phyloP scores from a whole-genome alignment of 768 basidiomycete species.

The Strobilomyces confusus region DNA sequence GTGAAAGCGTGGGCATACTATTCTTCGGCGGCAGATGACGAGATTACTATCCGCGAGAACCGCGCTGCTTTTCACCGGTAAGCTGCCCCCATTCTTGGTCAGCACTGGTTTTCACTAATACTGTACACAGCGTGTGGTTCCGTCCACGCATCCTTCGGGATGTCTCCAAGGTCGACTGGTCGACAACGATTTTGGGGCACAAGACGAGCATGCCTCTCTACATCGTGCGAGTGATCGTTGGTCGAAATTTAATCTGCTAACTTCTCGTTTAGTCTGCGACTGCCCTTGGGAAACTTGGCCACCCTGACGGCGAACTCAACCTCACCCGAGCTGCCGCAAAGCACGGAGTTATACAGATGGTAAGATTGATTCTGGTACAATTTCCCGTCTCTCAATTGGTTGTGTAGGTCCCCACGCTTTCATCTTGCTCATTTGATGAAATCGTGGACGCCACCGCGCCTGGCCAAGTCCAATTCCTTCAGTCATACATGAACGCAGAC shows the following conservation, averaged over 20 bases:
- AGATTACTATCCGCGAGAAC: slow-evolving; percentile 87
- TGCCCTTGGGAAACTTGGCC: slow-evolving; percentile 89
- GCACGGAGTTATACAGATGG: slow-evolving; percentile 74
- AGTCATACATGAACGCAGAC: slow-evolving; percentile 90
- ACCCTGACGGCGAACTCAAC: slow-evolving; percentile 92
- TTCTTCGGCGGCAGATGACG: slow-evolving; percentile 94
- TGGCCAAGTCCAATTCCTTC: slow-evolving; percentile 80
- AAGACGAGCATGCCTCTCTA: slow-evolving; percentile 74
- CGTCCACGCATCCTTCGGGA: slow-evolving; percentile 82
- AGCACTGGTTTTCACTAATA: not conserved
- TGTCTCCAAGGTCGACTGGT: slow-evolving; percentile 83
- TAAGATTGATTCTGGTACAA: slow-evolving; percentile 15
- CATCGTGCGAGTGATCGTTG: slow-evolving; percentile 46
- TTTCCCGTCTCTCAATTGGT: not conserved
- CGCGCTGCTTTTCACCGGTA: slow-evolving; percentile 89
- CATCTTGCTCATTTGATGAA: slow-evolving; percentile 95
- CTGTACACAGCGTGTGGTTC: slow-evolving; percentile 72
- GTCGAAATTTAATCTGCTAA: slow-evolving; percentile 1
- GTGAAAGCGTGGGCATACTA: slow-evolving; percentile 97
- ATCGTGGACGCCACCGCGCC: slow-evolving; percentile 82
- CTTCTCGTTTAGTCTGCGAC: slow-evolving; percentile 56
- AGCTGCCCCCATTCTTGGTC: not conserved
- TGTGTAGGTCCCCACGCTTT: slow-evolving; percentile 85
- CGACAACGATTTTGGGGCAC: slow-evolving; percentile 76
- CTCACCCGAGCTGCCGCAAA: slow-evolving; percentile 86